These are phyloP conservation scores for Fulvia fulva DNA, from an alignment of 2,329 filamentous ascomycete species.

Conservation along the genomic window DNA sequence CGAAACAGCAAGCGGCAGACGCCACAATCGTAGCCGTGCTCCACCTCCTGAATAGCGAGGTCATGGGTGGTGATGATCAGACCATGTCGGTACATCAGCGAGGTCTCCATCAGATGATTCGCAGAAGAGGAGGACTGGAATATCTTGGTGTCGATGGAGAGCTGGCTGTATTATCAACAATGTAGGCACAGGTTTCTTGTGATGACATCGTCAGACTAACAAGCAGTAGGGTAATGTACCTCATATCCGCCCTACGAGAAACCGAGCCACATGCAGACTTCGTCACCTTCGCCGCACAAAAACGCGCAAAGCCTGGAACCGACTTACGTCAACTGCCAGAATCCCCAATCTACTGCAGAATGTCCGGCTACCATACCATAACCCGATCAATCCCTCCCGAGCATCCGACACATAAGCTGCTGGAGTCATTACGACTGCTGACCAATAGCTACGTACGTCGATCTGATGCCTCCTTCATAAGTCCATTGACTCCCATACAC, in stretches of 20 bases:
- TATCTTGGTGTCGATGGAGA: slow-evolving; percentile 26
- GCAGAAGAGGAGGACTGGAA: slow-evolving; percentile 29
- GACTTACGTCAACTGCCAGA: slow-evolving; percentile 16
- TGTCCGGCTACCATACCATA: slow-evolving; percentile 15
- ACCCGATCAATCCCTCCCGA: slow-evolving; percentile 8
- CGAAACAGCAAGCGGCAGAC: slow-evolving; percentile 24
- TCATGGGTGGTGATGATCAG: slow-evolving; percentile 27
- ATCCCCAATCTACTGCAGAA: slow-evolving; percentile 20
- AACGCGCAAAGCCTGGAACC: slow-evolving; percentile 5
- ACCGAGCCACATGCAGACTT: slow-evolving; percentile 19
- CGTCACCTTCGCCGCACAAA: slow-evolving; percentile 11
- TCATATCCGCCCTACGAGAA: slow-evolving; percentile 22
- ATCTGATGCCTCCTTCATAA: slow-evolving; percentile 1
- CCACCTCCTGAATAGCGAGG: slow-evolving; percentile 30
- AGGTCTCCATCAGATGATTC: slow-evolving; percentile 30
- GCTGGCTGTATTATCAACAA: slow-evolving; percentile 25
- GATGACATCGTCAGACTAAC: neutral
- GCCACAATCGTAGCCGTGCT: slow-evolving; percentile 32
- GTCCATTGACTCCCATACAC: slow-evolving; percentile 4
- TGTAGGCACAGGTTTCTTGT: slow-evolving; percentile 9
- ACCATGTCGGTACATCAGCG: slow-evolving; percentile 26
- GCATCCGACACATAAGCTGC: slow-evolving; percentile 15
- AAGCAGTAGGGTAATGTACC: slow-evolving; percentile 20
- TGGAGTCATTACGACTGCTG: slow-evolving; percentile 16
- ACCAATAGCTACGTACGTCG: slow-evolving; percentile 15